A percentile compares a stretch with the other conserved stretches of the same genome.
phyloP scores from a whole-genome alignment of 108 stramenopile genomes.

The Skeletonema marinoi region DNA sequence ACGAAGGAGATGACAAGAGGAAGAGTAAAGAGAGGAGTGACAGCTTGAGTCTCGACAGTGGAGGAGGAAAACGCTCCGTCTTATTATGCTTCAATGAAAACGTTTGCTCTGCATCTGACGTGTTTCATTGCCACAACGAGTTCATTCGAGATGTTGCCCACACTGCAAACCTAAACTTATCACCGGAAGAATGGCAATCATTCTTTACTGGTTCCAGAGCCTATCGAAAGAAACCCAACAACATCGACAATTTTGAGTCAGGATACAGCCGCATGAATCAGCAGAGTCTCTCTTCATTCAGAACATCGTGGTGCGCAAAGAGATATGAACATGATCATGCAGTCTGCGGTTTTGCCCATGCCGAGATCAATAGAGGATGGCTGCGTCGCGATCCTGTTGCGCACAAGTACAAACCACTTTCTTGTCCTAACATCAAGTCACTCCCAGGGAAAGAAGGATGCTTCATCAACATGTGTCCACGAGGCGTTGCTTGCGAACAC shows the following conservation, averaged over 20 bases:
- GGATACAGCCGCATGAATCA: constrained; percentile 55
- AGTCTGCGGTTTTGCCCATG: constrained; percentile 84
- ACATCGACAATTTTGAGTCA: constrained; percentile 16
- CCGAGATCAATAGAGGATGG: constrained; percentile 83
- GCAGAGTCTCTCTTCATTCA: constrained; percentile 67
- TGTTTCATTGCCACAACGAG: constrained; percentile 89
- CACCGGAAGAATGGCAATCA: constrained; percentile 77
- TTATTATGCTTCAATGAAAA: constrained; percentile 92
- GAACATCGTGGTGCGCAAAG: constrained; percentile 87
- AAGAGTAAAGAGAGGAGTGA: constrained; percentile 24
- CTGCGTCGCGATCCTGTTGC: constrained; percentile 72
- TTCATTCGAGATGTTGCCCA: constrained; percentile 89
- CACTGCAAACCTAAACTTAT: constrained; percentile 68
- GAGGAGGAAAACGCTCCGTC: constrained; percentile 71
- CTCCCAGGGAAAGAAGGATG: constrained; percentile 32
- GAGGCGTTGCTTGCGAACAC: constrained; percentile 53
- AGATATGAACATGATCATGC: constrained; percentile 88
- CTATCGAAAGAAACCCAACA: constrained; percentile 11
- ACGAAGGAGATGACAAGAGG: constrained; percentile 46
- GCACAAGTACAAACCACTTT: constrained; percentile 58
- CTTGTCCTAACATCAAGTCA: constrained; percentile 63
- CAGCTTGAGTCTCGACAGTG: constrained; percentile 43
- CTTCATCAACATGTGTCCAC: constrained; percentile 45
- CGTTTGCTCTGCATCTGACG: constrained; percentile 83
- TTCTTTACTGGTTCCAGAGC: constrained; percentile 68